Conservation (phyloP, 2,329 filamentous ascomycete genomes). For the Helotiales sp. region DNA sequence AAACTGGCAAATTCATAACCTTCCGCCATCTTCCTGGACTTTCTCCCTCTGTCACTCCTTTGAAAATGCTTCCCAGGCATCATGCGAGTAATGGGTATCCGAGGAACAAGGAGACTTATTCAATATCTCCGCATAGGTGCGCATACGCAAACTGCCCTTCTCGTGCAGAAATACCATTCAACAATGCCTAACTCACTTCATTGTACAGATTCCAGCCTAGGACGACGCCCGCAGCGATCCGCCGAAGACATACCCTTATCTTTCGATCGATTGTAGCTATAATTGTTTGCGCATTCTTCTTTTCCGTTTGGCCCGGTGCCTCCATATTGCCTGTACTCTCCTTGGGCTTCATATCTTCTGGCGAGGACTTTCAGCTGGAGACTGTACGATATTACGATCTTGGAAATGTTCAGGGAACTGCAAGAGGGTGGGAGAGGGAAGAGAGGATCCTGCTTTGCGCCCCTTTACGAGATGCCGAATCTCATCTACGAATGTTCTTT, state of each 20-base stretch:
- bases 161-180: constrained; percentile 16
- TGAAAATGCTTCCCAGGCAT: constrained; percentile 84
- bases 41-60: constrained; percentile 22
- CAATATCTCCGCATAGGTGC: constrained; percentile 87
- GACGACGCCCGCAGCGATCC: constrained; percentile 67
- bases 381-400: constrained; percentile 98
- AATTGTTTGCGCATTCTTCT: constrained; percentile 61
- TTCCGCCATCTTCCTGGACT: constrained; percentile 5
- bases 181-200: constrained; percentile 7
- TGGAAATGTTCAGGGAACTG: constrained; percentile 85
- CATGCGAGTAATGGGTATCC: constrained; percentile 77
- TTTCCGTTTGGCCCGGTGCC: constrained; percentile 74
- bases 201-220: constrained; percentile 78
- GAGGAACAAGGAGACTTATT: constrained; percentile 67
- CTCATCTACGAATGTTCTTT: constrained; percentile 97
- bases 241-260: constrained; percentile 72
- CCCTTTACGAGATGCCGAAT: constrained; percentile 86
- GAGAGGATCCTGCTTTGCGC: constrained; percentile 95
- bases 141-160: constrained; percentile 29
- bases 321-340: constrained; percentile 62
- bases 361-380: constrained; percentile 77
- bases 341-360: constrained; percentile 67
- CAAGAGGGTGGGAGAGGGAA: constrained; percentile 92
- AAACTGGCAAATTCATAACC: constrained; percentile 22
- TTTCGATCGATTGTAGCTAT: constrained; percentile 63